A percentile compares a stretch with the other conserved stretches of the same genome.
phyloP scores from a whole-genome alignment of 805 yeast genomes.

The Citeromyces nyonsensis region DNA sequence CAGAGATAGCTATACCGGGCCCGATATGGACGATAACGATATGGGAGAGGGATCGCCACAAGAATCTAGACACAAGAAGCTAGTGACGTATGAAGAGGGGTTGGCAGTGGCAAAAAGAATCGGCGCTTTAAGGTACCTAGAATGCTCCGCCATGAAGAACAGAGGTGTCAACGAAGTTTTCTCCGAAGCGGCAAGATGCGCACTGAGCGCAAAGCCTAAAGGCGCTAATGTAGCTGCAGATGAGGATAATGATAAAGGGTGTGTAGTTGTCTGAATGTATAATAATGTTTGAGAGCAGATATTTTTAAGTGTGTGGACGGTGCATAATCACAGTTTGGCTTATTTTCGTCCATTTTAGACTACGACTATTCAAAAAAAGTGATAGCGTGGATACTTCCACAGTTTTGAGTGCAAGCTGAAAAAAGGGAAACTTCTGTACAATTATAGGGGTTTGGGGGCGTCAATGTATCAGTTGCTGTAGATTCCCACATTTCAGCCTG shows the following conservation, averaged over 20 bases:
- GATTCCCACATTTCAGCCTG: no score
- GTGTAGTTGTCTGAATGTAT: no score
- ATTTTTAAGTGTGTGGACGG: no score
- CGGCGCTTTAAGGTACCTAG: conserved; percentile 89
- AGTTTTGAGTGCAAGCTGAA: no score
- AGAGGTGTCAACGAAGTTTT: conserved; percentile 99
- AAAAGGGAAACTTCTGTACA: no score
- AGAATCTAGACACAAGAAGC: conserved; percentile 15
- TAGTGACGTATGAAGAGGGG: conserved; percentile 88
- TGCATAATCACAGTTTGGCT: no score
- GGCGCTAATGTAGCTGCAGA: conserved; percentile 45
- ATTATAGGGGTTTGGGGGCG: no score
- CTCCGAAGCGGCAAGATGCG: conserved; percentile 96
- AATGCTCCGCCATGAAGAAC: conserved; percentile 92
- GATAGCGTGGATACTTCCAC: no score
- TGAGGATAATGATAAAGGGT: conserved; percentile 15
- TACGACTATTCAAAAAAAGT: no score
- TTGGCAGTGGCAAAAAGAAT: conserved; percentile 81
- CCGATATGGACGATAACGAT: conserved; percentile 15
- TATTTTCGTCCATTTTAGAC: no score
- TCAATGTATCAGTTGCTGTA: no score
- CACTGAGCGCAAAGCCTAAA: conserved; percentile 76
- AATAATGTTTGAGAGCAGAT: no score
- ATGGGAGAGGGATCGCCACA: conserved; percentile 13
- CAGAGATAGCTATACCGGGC: conserved; percentile 43